Evolutionary conservation across 1,284 basidiomycete species (phyloP).

Genomic region (Singerocomus inundabilis): DNA sequence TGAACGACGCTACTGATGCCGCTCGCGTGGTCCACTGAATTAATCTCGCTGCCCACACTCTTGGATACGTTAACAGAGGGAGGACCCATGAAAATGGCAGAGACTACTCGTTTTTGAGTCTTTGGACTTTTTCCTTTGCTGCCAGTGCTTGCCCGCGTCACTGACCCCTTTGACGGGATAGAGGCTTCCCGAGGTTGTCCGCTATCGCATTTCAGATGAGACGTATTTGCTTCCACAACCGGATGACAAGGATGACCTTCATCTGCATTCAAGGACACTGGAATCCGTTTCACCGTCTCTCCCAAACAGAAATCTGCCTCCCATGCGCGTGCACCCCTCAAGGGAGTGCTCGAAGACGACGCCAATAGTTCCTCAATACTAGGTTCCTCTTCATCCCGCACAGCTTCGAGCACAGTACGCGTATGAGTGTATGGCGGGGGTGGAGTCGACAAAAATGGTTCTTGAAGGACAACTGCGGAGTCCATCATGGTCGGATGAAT

Average conservation of each 20-base stretch:
- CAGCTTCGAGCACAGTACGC: not conserved
- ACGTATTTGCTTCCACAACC: not conserved
- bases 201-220: not conserved
- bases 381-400: conserved; percentile 23
- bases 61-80: not conserved
- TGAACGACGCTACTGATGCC: not conserved
- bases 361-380: conserved; percentile 31
- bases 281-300: conserved; percentile 31
- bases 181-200: not conserved
- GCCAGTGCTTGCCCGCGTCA: conserved; percentile 3
- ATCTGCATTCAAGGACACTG: conserved; percentile 3
- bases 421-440: conserved; percentile 20
- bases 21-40: not conserved
- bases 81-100: conserved; percentile 34
- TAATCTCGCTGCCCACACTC: not conserved
- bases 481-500: not conserved
- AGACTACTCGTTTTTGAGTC: conserved; percentile 25
- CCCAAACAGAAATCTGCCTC: conserved; percentile 28
- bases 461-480: not conserved
- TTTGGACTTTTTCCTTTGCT: conserved; percentile 7
- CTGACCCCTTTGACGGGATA: conserved; percentile 1
- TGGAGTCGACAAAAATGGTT: conserved; percentile 10
- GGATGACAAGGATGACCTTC: not conserved
- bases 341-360: conserved; percentile 17
- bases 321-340: conserved; percentile 32